Conservation (phyloP, 192 early-diverging fungal genomes). For the Coemansia sp. region DNA sequence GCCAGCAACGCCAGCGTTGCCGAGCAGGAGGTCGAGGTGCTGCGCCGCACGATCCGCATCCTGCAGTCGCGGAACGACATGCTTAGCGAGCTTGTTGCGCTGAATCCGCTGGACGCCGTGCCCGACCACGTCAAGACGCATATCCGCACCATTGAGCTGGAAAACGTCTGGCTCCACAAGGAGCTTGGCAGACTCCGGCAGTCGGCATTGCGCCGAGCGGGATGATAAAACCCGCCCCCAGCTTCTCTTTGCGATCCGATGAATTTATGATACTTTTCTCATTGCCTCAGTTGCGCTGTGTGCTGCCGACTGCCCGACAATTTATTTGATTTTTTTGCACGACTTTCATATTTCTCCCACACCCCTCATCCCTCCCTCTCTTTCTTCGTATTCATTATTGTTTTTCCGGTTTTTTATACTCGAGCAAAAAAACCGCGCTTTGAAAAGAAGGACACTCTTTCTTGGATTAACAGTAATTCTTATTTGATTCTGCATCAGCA, state of each 20-base stretch:
- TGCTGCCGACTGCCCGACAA: background rate
- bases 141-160: constrained; percentile 51
- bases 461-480: no score
- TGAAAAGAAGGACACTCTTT: no score
- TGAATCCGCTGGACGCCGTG: constrained; percentile 24
- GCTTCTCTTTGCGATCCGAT: no score
- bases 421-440: no score
- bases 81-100: constrained; percentile 28
- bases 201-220: background rate
- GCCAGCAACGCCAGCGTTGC: background rate
- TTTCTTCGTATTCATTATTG: no score
- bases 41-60: constrained; percentile 23
- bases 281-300: no score
- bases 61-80: constrained; percentile 45
- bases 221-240: background rate
- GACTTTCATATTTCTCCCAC: background rate
- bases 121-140: constrained; percentile 28
- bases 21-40: constrained; percentile 23
- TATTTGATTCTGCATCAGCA: no score
- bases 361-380: background rate
- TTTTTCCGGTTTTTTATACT: no score
- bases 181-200: constrained; percentile 15
- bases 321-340: background rate
- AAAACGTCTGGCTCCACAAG: constrained; percentile 44
- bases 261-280: no score